phyloP scores from a whole-genome alignment of 208 protist species.

The Sergeia podlipaevii region DNA sequence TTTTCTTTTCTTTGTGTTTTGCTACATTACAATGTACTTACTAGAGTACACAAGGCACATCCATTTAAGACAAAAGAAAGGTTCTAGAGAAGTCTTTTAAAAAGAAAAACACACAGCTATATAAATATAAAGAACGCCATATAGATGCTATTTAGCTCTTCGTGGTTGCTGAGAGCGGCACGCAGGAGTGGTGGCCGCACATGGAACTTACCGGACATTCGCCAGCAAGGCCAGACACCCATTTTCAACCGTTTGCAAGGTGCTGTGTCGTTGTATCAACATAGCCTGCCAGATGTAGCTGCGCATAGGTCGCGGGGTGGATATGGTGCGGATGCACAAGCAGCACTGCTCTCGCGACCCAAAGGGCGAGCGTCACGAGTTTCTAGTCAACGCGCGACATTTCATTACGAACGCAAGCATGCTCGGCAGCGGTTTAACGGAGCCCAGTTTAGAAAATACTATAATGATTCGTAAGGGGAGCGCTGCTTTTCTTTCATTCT shows the following conservation, averaged over 20 bases:
- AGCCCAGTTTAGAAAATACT: conserved; percentile 35
- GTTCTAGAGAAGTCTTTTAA: no score
- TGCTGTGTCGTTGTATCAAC: conserved; percentile 28
- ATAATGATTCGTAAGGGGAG: conserved; percentile 24
- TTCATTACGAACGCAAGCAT: conserved; percentile 23
- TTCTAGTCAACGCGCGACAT: conserved; percentile 26
- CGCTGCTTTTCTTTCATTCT: no score
- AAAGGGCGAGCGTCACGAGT: conserved; percentile 31
- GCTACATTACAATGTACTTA: no score
- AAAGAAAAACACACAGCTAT: no score
- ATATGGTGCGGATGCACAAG: conserved; percentile 29
- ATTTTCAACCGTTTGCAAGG: conserved; percentile 33
- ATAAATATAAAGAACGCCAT: no score
- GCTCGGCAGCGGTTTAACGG: conserved; percentile 19
- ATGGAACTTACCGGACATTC: conserved; percentile 37
- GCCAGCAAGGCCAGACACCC: conserved; percentile 9
- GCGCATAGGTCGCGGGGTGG: conserved; percentile 21
- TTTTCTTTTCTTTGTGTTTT: no score
- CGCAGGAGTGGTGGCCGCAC: no score
- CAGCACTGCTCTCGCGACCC: conserved; percentile 56
- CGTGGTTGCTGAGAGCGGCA: no score
- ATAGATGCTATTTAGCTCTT: no score
- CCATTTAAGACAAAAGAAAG: no score
- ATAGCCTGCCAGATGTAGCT: conserved; percentile 21
- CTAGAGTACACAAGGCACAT: no score